Base-by-base conservation (phyloP, 2,329 filamentous ascomycete species). In the Arthrobotrys sphaeroides region DNA sequence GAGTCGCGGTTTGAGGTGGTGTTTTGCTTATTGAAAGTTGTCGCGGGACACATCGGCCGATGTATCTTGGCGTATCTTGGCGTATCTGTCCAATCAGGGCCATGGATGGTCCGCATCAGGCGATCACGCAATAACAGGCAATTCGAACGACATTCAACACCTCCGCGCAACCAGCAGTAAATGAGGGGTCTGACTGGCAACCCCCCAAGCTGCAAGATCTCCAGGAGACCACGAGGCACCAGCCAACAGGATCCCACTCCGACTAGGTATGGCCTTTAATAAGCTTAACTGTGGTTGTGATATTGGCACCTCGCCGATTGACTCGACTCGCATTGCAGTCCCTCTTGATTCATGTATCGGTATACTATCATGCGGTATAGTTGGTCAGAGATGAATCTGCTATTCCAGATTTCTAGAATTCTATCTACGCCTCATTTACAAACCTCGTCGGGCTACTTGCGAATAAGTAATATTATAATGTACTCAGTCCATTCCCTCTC, bases 51-150 rank as follows among this genome's bases (percentile, higher is more conserved):
- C 43, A 51, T 49, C 60, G 18, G 31, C 20, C 42, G 26, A 51
- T 40, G 43, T 18, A 43, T 5, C 43, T 64, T 64, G 53, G 65
- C 65, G 18, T 1, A 3, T 40, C 51, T 31, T 36, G 38, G 59
- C 38, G 40, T 7, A 9, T 18, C n/a, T 36, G 28, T 31, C 72
- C 72, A 75, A 75, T 75, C 55, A 75, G 16, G 24, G 4, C 7
- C n/a, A 5, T 40, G 64, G 47, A 60, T 75, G 64, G 60, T 75
- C n/a, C 47, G 57, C 51, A 51, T 69, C 72, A 75, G 72, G 26
- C 64, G 31, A 75, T 31, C 72, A 75, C 72, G 72, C 72, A 75
- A 75, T 75, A 62, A 28, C 47, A 7, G 31, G 42, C 57, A 13
- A 38, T 49, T 43, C 12, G 42, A 75, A 75, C 72, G 72, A 75